Conservation (phyloP, 768 basidiomycete species). For the Mycena chlorophos region DNA sequence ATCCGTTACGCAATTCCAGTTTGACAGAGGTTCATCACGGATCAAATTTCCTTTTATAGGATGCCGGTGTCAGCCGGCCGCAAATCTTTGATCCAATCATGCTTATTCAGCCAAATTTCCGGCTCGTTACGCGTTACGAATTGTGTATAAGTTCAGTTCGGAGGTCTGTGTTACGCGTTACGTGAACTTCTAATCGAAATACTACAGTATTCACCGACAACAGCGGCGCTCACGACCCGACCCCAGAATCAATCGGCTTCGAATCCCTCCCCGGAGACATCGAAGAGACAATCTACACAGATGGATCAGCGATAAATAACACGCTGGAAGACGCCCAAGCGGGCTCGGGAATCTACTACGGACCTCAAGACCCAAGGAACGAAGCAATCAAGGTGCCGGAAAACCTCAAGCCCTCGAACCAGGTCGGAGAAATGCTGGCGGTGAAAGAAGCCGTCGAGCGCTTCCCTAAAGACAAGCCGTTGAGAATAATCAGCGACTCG, state of each 20-base stretch:
- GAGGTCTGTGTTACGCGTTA: no score
- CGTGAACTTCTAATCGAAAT: no score
- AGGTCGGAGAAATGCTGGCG: neutral
- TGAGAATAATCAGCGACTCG: conserved; percentile 13
- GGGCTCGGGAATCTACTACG: neutral
- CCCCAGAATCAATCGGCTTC: neutral
- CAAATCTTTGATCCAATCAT: no score
- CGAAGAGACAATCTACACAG: conserved; percentile 5
- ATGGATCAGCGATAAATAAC: conserved; percentile 15
- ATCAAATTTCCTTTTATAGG: no score
- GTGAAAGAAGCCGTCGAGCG: conserved; percentile 3
- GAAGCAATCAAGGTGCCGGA: neutral
- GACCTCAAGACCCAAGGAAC: neutral
- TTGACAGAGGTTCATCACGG: no score
- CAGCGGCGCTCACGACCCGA: no score
- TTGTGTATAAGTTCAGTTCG: no score
- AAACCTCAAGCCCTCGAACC: neutral
- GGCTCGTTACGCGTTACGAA: no score
- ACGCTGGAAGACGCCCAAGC: neutral
- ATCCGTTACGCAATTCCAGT: no score
- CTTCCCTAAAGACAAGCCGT: neutral
- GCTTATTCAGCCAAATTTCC: no score
- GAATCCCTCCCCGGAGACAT: neutral
- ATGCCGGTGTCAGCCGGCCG: no score
- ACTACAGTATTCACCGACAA: no score